These are phyloP conservation scores for Trichocladium uniseriatum DNA, from an alignment of 495 filamentous ascomycete genomes.

Conservation along the genomic window DNA sequence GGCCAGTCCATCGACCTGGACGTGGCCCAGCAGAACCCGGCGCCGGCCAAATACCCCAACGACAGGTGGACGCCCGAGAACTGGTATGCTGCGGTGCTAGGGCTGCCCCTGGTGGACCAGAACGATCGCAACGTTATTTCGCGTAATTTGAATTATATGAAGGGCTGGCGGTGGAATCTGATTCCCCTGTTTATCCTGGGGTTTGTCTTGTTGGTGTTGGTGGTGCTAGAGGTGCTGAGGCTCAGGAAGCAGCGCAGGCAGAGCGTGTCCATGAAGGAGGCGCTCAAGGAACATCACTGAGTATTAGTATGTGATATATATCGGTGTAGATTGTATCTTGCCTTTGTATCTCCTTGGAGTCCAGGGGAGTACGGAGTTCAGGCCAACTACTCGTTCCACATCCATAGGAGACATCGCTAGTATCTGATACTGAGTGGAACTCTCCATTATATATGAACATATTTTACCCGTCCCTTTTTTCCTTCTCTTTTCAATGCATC, in stretches of 20 bases:
- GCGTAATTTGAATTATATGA: conserved; percentile 36
- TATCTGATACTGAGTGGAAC: no score
- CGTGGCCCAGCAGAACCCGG: conserved; percentile 22
- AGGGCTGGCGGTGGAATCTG: conserved; percentile 47
- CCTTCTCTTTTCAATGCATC: no score
- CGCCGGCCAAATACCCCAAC: conserved; percentile 35
- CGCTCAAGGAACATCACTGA: neutral
- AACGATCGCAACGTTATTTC: conserved; percentile 29
- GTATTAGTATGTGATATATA: no score
- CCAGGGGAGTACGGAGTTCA: no score
- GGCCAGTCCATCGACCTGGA: conserved; percentile 33
- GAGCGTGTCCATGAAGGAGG: neutral
- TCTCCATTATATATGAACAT: no score
- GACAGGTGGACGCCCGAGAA: conserved; percentile 46
- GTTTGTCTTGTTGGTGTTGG: conserved; percentile 36
- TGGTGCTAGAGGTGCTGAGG: conserved; percentile 29
- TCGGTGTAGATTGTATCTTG: no score
- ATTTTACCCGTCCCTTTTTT: no score
- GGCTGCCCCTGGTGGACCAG: conserved; percentile 32
- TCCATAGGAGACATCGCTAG: no score
- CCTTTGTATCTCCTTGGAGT: no score
- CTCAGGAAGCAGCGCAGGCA: conserved; percentile 1
- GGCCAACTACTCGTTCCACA: no score
- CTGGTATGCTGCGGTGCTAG: conserved; percentile 44
- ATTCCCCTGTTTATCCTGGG: conserved; percentile 43